Evolutionary conservation across 257 asterid genomes (phyloP).

Genomic region (Cinchona pubescens): DNA sequence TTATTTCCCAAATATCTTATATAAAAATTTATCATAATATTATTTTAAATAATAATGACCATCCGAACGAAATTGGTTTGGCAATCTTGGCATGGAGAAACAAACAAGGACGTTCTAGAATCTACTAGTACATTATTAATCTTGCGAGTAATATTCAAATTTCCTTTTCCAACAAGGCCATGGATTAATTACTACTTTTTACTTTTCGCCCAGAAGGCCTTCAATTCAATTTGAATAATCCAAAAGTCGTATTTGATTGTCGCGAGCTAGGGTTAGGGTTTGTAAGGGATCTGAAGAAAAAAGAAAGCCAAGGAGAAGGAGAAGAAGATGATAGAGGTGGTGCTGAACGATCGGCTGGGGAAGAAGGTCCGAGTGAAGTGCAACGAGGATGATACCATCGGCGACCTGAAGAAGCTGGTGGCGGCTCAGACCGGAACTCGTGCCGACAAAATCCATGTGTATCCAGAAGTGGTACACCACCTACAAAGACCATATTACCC

Average conservation of each 20-base stretch:
- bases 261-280: not conserved
- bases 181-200: too few relatives aligned
- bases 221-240: too few relatives aligned
- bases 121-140: too few relatives aligned
- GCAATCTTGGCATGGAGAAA: too few relatives aligned
- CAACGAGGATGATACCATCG: constrained; percentile 91
- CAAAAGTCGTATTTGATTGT: too few relatives aligned
- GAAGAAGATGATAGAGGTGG: constrained; percentile 63
- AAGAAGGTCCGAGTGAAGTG: constrained; percentile 90
- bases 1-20: too few relatives aligned
- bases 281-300: not conserved
- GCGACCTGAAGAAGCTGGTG: constrained; percentile 84
- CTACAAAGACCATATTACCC: constrained; percentile 83
- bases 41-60: too few relatives aligned
- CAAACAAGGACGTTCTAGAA: not conserved
- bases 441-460: constrained; percentile 76
- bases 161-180: too few relatives aligned
- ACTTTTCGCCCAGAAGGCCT: too few relatives aligned
- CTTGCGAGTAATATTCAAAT: too few relatives aligned
- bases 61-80: too few relatives aligned
- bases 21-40: too few relatives aligned
- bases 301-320: not conserved
- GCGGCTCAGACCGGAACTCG: constrained; percentile 91
- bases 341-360: constrained; percentile 76
- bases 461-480: constrained; percentile 84